These are phyloP conservation scores for Heritiera fomes DNA, from an alignment of 345 rosid species.

Conservation along the genomic window DNA sequence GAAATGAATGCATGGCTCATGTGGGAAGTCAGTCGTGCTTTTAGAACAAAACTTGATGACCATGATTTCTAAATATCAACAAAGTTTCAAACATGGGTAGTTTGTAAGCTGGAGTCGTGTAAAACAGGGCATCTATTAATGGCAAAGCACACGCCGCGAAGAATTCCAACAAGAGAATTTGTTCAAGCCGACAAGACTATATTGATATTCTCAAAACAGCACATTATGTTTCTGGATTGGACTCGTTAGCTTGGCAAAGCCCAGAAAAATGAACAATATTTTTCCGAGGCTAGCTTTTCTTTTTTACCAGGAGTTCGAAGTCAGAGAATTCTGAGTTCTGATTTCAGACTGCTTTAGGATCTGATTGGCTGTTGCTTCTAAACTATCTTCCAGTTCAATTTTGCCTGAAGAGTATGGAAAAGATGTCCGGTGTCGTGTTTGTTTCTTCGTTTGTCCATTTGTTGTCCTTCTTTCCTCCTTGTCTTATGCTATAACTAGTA, in stretches of 20 bases:
- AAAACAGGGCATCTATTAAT: too few relatives aligned
- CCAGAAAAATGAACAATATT: neutral
- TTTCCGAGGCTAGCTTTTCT: neutral
- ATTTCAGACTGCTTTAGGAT: neutral
- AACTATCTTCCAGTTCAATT: neutral
- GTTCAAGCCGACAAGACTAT: too few relatives aligned
- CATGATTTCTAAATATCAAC: neutral
- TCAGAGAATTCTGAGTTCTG: neutral
- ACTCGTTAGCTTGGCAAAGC: neutral
- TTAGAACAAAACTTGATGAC: neutral
- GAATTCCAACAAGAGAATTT: too few relatives aligned
- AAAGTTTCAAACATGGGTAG: neutral
- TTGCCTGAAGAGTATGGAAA: neutral
- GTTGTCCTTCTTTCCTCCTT: neutral
- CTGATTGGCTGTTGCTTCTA: neutral
- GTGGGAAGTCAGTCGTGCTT: neutral
- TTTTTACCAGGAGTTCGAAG: neutral
- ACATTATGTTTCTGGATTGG: neutral
- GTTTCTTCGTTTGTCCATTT: neutral
- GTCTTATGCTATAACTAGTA: neutral
- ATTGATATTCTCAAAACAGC: too few relatives aligned
- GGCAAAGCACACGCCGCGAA: too few relatives aligned
- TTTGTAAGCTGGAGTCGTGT: too few relatives aligned
- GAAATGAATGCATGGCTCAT: constrained; percentile 4
- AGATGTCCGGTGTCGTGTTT: neutral